phyloP scores from a whole-genome alignment of 2,329 filamentous ascomycete genomes.

The Scolecobasidium constrictum region DNA sequence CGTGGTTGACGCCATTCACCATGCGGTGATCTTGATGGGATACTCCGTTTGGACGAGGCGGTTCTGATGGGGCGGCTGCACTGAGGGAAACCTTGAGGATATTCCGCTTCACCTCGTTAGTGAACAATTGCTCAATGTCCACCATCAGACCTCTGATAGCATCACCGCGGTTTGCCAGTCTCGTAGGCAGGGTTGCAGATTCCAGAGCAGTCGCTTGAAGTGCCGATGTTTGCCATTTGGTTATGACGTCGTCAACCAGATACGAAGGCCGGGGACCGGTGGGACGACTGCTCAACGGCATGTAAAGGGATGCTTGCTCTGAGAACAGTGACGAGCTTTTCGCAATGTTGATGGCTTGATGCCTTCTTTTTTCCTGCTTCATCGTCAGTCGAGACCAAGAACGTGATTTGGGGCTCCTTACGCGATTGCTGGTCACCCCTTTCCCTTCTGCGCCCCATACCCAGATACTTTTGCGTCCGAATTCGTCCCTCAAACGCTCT shows the following conservation, averaged over 20 bases:
- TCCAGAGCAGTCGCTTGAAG: conserved; percentile 69
- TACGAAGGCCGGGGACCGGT: conserved; percentile 37
- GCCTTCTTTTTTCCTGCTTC: conserved; percentile 47
- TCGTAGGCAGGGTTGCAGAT: conserved; percentile 64
- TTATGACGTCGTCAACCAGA: conserved; percentile 49
- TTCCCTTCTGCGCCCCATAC: conserved; percentile 77
- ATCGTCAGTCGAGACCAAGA: conserved; percentile 9
- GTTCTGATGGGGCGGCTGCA: conserved; percentile 28
- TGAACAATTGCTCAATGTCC: conserved; percentile 55
- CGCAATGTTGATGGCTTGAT: conserved; percentile 63
- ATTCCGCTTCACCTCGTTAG: conserved; percentile 66
- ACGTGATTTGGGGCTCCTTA: background rate
- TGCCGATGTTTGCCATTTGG: conserved; percentile 71
- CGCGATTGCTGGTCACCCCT: conserved; percentile 12
- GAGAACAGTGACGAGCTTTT: conserved; percentile 59
- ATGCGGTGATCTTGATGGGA: conserved; percentile 2
- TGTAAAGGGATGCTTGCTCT: conserved; percentile 61
- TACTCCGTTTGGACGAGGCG: background rate
- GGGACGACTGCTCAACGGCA: conserved; percentile 48
- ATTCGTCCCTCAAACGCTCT: conserved; percentile 74
- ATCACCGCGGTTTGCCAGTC: conserved; percentile 42
- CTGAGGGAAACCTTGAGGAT: conserved; percentile 66
- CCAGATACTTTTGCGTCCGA: conserved; percentile 73
- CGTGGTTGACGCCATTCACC: conserved; percentile 6
- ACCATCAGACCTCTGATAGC: conserved; percentile 39